A percentile compares a stretch with the other conserved stretches of the same genome.
Evolutionary conservation across 768 basidiomycete genomes (phyloP).

Genomic region (Roridomyces roridus): DNA sequence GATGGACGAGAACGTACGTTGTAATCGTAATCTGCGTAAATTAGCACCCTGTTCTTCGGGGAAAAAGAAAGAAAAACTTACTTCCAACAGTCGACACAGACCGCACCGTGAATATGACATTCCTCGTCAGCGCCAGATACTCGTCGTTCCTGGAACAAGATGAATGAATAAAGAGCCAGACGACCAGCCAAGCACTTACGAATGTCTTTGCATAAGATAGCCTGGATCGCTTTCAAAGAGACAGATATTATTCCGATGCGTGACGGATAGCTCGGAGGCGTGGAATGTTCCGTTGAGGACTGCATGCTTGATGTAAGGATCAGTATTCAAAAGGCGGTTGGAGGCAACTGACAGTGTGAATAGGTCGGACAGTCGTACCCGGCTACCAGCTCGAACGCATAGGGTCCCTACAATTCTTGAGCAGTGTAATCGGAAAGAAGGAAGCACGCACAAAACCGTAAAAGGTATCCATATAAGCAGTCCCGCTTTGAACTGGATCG

Average conservation of each 20-base stretch:
- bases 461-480: conserved; percentile 53
- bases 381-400: conserved; percentile 54
- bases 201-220: conserved; percentile 29
- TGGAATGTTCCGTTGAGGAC: conserved; percentile 57
- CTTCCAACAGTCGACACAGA: conserved; percentile 29
- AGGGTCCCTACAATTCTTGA: conserved; percentile 46
- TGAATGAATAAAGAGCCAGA: background rate
- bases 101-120: conserved; percentile 28
- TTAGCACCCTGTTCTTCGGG: background rate
- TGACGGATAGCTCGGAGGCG: conserved; percentile 43
- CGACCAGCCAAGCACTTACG: conserved; percentile 3
- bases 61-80: background rate
- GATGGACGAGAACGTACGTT: conserved; percentile 11
- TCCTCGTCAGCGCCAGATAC: conserved; percentile 27
- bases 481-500: conserved; percentile 58
- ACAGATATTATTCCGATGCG: conserved; percentile 55
- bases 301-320: background rate
- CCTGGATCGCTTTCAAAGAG: conserved; percentile 59
- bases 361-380: conserved; percentile 63
- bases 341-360: conserved; percentile 38
- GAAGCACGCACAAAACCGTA: conserved; percentile 26
- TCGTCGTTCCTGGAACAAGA: background rate
- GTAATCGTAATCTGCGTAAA: conserved; percentile 22
- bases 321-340: too few species aligned
- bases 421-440: background rate